A percentile compares a stretch with the other conserved stretches of the same genome.
Conservation (phyloP, 2,329 filamentous ascomycete genomes). For the Calonectria crousiana region DNA sequence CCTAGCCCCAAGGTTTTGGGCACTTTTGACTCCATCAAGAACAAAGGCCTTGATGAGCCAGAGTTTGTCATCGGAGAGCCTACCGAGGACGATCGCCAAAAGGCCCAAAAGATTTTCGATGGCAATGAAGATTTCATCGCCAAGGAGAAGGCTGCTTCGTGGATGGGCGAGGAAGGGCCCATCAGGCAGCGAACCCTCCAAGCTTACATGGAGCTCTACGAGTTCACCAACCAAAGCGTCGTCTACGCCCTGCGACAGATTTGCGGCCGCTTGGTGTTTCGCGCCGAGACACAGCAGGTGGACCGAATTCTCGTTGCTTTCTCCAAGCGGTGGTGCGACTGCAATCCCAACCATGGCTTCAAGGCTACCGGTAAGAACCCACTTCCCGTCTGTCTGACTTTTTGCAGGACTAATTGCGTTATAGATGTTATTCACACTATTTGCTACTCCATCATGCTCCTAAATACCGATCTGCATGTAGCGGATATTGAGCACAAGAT, state of each 20-base stretch:
- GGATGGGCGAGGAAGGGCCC: slow-evolving; percentile 83
- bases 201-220: slow-evolving; percentile 94
- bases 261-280: slow-evolving; percentile 84
- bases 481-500: slow-evolving; percentile 97
- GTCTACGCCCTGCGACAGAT: slow-evolving; percentile 82
- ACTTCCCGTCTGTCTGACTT: neutral
- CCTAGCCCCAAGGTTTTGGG: slow-evolving; percentile 51
- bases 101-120: slow-evolving; percentile 86
- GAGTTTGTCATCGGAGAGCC: slow-evolving; percentile 69
- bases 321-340: slow-evolving; percentile 90
- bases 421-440: slow-evolving; percentile 95
- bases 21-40: slow-evolving; percentile 48
- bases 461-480: slow-evolving; percentile 96
- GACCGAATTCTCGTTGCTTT: slow-evolving; percentile 94
- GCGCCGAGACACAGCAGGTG: slow-evolving; percentile 95
- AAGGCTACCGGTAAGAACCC: slow-evolving; percentile 79
- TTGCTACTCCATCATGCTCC: slow-evolving; percentile 92
- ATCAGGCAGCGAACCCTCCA: slow-evolving; percentile 69
- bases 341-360: slow-evolving; percentile 94
- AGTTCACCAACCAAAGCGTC: slow-evolving; percentile 86
- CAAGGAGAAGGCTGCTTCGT: slow-evolving; percentile 85
- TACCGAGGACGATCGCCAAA: slow-evolving; percentile 78
- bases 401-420: slow-evolving; percentile 46
- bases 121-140: slow-evolving; percentile 85
- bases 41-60: slow-evolving; percentile 67